Base-by-base conservation (phyloP, 1,284 basidiomycete species). In the Papiliotrema terrestris region DNA sequence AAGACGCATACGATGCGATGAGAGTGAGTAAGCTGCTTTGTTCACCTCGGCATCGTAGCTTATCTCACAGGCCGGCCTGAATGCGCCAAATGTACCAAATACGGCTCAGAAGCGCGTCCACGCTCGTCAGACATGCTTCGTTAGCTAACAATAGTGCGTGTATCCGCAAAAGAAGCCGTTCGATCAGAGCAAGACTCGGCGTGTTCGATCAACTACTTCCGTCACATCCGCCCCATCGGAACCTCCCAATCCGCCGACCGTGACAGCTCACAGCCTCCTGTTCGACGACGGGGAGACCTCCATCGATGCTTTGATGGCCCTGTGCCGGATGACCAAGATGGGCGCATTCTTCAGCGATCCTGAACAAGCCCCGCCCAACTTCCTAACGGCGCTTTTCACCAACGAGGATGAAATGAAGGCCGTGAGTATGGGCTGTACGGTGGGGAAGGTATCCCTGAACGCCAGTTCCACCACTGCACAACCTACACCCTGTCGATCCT, bases 381-480 rank as follows among this genome's bases (percentile, higher is more conserved):
- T 72, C 35, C 55, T 74, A 20, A 57, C 54, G 19, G 53, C 56
- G 1, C 57, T 60, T 11, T 74, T 71, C 45, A 64, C 67, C 0
- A 55, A 60, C 3, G 59, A 67, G 11, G 67, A 70, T 23, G 70
- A 72, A 42, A 55, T 72, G 13, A 57, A 63, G 36, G 71, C 66
- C 55, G 69, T 71, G 44, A 62, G 69, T 61, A 5, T 5, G 19
- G 17, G 1, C 15, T 11, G 41, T n/a, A 2, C 17, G 14, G 32
- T 20, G 3, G 3, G 15, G 45, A 26, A 3, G 2, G 20, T 17
- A 15, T 3, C 19, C 22, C 53, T 45, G 20, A 41, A 17, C 26
- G n/a, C 3, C 61, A 73, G 71, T 69, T 73, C 54, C 71, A 73
- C 46, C 71, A 73, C 54, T 67, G 66, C 49, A 56, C 72, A 6